A percentile compares a stretch with the other conserved stretches of the same genome.
These are phyloP conservation scores for Geoglossum cookeanum DNA, from an alignment of 2,329 filamentous ascomycete genomes.

Conservation along the genomic window DNA sequence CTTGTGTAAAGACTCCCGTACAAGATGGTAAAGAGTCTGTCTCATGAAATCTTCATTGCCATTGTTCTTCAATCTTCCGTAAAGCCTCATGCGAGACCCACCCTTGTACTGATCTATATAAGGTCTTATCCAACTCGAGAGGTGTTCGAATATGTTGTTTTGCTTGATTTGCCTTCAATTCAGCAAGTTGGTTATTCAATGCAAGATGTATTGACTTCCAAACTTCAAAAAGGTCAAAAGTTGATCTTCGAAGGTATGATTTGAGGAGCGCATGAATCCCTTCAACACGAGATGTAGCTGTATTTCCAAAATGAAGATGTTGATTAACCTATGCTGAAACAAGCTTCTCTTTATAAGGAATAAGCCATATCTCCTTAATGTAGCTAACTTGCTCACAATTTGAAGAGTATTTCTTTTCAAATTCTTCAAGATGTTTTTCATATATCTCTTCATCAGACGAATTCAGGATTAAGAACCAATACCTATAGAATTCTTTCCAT, in stretches of 20 bases:
- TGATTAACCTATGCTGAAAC: conserved; percentile 10
- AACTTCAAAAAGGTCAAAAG: neutral
- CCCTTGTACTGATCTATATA: neutral
- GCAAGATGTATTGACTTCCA: neutral
- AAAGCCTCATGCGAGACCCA: neutral
- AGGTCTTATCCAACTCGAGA: neutral
- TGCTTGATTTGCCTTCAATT: neutral
- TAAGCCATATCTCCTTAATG: conserved; percentile 10
- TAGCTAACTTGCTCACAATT: conserved; percentile 10
- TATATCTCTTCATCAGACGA: conserved; percentile 8
- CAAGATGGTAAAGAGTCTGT: neutral
- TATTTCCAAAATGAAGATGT: neutral
- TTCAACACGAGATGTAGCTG: too few relatives aligned
- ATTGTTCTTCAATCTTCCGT: neutral
- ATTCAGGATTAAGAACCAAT: conserved; percentile 9
- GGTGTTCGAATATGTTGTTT: neutral
- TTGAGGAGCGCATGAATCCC: too few relatives aligned
- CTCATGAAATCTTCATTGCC: neutral
- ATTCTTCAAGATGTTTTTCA: conserved; percentile 8
- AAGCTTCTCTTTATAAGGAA: conserved; percentile 11
- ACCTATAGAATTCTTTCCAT: conserved; percentile 10
- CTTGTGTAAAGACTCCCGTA: neutral
- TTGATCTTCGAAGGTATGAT: neutral
- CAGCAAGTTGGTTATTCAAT: neutral
- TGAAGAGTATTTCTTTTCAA: conserved; percentile 8